Percentiles rank a stretch among this genome's conserved stretches.
Evolutionary conservation across 345 rosid species (phyloP).

Genomic region (Corchorus olitorius): DNA sequence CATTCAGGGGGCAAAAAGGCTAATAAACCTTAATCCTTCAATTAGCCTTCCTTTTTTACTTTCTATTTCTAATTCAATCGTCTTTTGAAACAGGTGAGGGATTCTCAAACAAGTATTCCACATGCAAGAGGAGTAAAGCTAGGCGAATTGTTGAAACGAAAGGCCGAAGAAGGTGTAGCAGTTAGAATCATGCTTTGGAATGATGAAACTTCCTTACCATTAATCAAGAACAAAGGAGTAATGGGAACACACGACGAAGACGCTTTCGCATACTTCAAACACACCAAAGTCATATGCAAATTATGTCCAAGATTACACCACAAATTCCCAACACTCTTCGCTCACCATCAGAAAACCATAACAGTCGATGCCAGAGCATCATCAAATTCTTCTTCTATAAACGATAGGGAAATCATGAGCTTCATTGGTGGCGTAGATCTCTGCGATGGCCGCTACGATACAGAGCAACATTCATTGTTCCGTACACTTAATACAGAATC

Average conservation of each 20-base stretch:
- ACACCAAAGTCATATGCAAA: constrained; percentile 64
- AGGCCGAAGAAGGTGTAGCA: constrained; percentile 85
- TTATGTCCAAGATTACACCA: constrained; percentile 70
- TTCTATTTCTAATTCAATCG: not conserved
- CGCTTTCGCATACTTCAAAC: constrained; percentile 62
- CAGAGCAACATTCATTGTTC: constrained; percentile 82
- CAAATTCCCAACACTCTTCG: constrained; percentile 70
- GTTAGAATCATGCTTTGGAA: constrained; percentile 91
- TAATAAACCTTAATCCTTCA: not conserved
- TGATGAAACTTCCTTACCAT: constrained; percentile 74
- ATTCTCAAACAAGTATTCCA: constrained; percentile 59
- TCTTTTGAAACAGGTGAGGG: constrained; percentile 49
- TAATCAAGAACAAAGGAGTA: constrained; percentile 79
- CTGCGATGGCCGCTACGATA: constrained; percentile 79
- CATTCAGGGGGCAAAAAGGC: too few relatives aligned
- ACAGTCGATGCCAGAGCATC: constrained; percentile 53
- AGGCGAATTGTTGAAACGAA: constrained; percentile 67
- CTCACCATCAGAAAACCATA: constrained; percentile 90
- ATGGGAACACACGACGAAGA: constrained; percentile 77
- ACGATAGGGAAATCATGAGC: constrained; percentile 70
- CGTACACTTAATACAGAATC: constrained; percentile 49
- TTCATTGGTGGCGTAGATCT: constrained; percentile 87
- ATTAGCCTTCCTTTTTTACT: too few relatives aligned
- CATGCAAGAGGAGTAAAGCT: constrained; percentile 68
- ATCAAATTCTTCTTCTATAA: constrained; percentile 5